These are phyloP conservation scores for Candida mattraensis DNA, from an alignment of 805 yeast species.

Conservation along the genomic window DNA sequence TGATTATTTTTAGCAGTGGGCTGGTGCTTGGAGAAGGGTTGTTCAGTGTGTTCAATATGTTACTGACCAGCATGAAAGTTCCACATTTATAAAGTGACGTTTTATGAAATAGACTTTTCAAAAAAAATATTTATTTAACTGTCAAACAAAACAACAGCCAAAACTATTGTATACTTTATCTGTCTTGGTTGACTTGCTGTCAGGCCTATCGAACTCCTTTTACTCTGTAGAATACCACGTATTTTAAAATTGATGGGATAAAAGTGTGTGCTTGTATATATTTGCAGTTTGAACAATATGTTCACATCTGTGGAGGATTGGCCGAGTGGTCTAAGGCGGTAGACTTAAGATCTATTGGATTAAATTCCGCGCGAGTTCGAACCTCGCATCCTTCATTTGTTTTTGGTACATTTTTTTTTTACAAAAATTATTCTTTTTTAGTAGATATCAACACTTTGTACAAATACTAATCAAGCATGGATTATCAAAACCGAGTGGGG, in stretches of 20 bases:
- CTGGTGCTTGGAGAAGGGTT: constrained; percentile 93
- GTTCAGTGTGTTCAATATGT: constrained; percentile 78
- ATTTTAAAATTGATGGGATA: too few relatives aligned
- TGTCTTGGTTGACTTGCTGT: too few relatives aligned
- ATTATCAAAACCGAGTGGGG: constrained; percentile 85
- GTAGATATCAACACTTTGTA: background rate
- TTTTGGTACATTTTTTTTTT: constrained; percentile 11
- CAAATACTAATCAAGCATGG: constrained; percentile 58
- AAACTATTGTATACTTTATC: too few relatives aligned
- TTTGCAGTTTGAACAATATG: background rate
- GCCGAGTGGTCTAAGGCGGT: constrained; percentile 41
- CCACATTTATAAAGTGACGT: constrained; percentile 47
- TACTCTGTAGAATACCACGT: too few relatives aligned
- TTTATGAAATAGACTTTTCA: background rate
- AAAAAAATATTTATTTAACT: too few relatives aligned
- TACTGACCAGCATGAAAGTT: constrained; percentile 65
- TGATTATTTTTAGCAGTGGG: constrained; percentile 91
- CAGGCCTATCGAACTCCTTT: too few relatives aligned
- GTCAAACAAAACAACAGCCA: too few relatives aligned
- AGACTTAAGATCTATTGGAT: constrained; percentile 39
- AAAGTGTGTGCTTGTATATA: background rate
- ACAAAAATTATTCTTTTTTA: constrained; percentile 1
- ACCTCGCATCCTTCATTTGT: constrained; percentile 38
- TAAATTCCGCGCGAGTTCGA: constrained; percentile 39
- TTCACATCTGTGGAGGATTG: constrained; percentile 31